Base-by-base conservation (phyloP, 768 basidiomycete genomes). In the Mycena amicta region DNA sequence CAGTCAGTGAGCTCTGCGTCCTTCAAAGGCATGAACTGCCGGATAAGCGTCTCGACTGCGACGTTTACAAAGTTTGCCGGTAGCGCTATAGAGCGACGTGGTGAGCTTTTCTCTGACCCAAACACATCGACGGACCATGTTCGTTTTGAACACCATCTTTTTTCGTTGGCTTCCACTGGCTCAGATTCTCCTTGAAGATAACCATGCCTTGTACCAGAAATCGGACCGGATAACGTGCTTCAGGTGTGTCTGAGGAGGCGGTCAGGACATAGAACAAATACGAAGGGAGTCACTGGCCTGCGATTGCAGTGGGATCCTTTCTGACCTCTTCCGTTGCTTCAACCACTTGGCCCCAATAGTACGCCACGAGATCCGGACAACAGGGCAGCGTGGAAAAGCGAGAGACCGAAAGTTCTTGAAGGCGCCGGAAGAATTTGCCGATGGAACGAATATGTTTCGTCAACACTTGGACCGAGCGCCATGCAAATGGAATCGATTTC, bases 151-250 rank as follows among this genome's bases (percentile, higher is more conserved):
- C 77, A 2, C 87, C 88, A 62, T 83, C 81, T 65, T 83, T 85
- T 55, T 83, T 81, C 20, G 76, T 70, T 3, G 88, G 85, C 0
- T 87, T 81, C 91, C 92, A 94, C 67, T 87, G 88, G 8, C 85
- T 80, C 23, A 94, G 78, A 62, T 83, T 90, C 57, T 93, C 92
- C 65, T 89, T 92, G 75, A 94, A 93, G 8, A 94, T 74, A 5
- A 90, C 88, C 86, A 94, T 88, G 2, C 88, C 89, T 67, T 93
- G 92, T 0, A 93, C 89, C 56, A 94, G 76, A 66, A 90, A 86
- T 12, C 88, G 84, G 23, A 90, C 78, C n/a, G 93, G 92, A 67
- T 87, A 93, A 2, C 87, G 70, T 2, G 86, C 88, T 43, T 77
- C 72, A 28, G 77, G 69, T 0, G 85, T 82, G 69, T 93, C 90